Evolutionary conservation across 2,329 filamentous ascomycete species (phyloP), one percentile per base, ranked within the genome.

Genomic region (Aspergillus calidoustus): DNA sequence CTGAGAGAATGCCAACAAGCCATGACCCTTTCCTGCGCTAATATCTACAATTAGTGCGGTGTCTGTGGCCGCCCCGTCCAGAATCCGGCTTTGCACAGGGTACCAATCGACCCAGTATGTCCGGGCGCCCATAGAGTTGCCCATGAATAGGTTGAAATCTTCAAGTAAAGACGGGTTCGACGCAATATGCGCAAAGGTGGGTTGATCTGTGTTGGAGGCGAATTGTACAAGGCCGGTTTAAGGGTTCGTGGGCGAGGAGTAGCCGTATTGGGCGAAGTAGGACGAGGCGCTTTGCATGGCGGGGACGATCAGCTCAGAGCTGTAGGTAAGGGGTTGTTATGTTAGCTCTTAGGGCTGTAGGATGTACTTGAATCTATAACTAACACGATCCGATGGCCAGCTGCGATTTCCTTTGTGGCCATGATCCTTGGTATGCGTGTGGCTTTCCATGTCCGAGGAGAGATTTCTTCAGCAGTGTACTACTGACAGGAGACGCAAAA

Each of bases 51-150:
- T 31, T 30, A 63, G n/a, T 5, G 52, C 34, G 7, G 15, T 55
- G 3, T 47, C 43, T 3, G 6, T 4, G 17, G 15, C 13, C 15
- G 44, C 56, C 9, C 56, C 56, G 9, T 52, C 43, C 5, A 63
- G 4, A 3, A 63, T 53, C n/a, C 28, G 31, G 5, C 31, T 34
- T 9, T 63, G 46, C 23, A 63, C 60, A 3, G 60, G 60, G 19
- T 55, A 63, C 60, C 60, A 63, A 17, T 59, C 57, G 1, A 57
- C 17, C 60, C 60, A 63, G n/a, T 41, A 31, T n/a, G 0, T 23
- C 7, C 53, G 53, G 8, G n/a, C 19, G 34, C 59, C 59, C 54
- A 56, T 48, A 1, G 19, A 7, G n/a, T 53, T 57, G 2, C 43
- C 48, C 59, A 61, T 61, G 30, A 53, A 57, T 7, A 43, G n/a